Evolutionary conservation across 2,329 filamentous ascomycete species (phyloP).

Genomic region (Beauveria bassiana): DNA sequence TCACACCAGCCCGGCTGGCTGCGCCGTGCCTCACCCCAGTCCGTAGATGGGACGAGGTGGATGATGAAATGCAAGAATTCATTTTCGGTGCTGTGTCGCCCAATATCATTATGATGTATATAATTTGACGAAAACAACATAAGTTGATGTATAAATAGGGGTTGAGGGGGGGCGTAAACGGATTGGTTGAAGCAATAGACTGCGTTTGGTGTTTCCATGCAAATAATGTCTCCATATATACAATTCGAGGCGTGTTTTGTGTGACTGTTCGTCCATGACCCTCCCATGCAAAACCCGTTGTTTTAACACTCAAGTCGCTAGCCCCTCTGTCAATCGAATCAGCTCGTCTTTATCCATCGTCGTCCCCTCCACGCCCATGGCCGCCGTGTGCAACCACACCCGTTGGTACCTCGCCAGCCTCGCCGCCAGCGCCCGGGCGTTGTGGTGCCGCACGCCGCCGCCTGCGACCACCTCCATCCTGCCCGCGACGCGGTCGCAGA

Average conservation of each 20-base stretch:
- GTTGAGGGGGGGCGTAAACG: neutral
- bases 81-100: neutral
- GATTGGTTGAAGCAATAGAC: neutral
- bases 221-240: neutral
- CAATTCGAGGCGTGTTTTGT: neutral
- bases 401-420: constrained; percentile 14
- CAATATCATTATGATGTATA: neutral
- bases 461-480: constrained; percentile 43
- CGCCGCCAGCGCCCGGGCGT: constrained; percentile 24
- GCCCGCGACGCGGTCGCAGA: constrained; percentile 23
- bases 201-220: neutral
- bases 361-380: constrained; percentile 21
- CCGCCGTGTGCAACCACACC: constrained; percentile 43
- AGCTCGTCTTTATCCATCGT: constrained; percentile 23
- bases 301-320: neutral
- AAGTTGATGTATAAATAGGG: neutral
- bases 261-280: neutral
- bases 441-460: constrained; percentile 40
- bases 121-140: neutral
- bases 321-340: neutral
- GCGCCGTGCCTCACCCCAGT: neutral
- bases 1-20: neutral
- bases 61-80: neutral
- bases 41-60: neutral
- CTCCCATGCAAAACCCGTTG: too few relatives aligned